Evolutionary conservation across 78 protist species (phyloP), one percentile per base, ranked within the genome.

Genomic region (Protostelium mycophagum): DNA sequence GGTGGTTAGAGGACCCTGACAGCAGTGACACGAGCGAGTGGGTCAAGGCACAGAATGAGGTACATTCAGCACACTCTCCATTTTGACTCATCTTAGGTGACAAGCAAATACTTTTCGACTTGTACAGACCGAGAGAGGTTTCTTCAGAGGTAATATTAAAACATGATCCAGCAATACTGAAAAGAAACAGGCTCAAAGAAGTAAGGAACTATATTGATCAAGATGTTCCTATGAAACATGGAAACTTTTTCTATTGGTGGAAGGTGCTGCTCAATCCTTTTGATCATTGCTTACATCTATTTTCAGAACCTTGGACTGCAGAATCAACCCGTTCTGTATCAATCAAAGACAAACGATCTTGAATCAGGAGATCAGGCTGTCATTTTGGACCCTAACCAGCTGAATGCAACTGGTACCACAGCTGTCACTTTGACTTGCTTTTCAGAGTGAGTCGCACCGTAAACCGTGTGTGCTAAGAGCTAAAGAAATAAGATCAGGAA

Each of bases 1-100:
- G 95, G 23, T 92, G 95, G 95, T 84, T 97, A 37, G 98, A 97
- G 73, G 96, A 96, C 84, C 96, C 91, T 34, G 83, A 91, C 36
- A 83, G 95, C 28, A 91, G 37, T 0, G 95, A 95, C 63, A 91
- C 95, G 31, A 87, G 85, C 88, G 93, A 83, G 39, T 89, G 37
- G 83, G 90, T 91, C 36, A 89, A 39, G 38, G 89, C 51, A 34
- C 92, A 91, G 87, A 91, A 92, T 83, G 36, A 35, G 34, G 29
- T 36, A 5, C 0, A 36, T 51, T 38, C 83, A 88, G 37, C 35
- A 38, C 51, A 28, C 1, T 63, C 63, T 84, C 5, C 34, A 35
- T 16, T 87, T 31, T 86, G 38, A 29, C 83, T 83, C 28, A 38
- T 89, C 85, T 31, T 28, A 88, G 37, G 86, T 88, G 0, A 89